phyloP scores from a whole-genome alignment of 768 basidiomycete genomes.

The Boletus pseudopeckii region DNA sequence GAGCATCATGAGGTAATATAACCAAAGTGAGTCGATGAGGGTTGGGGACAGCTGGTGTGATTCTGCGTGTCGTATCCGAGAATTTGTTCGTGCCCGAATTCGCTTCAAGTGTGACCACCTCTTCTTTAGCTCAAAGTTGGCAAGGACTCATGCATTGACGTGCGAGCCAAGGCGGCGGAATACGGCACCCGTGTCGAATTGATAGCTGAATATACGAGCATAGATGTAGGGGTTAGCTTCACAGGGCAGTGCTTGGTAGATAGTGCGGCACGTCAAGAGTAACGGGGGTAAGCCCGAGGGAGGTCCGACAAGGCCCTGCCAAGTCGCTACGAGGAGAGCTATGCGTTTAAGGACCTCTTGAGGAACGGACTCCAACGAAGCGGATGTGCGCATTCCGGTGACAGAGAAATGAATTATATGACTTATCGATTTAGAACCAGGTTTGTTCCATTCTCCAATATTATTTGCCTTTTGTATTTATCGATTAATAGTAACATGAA shows the following conservation, averaged over 20 bases:
- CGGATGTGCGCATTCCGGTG: constrained; percentile 11
- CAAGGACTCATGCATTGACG: constrained; percentile 40
- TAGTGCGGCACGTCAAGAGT: constrained; percentile 45
- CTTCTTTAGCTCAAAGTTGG: constrained; percentile 60
- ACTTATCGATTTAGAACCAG: no score
- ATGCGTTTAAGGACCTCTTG: constrained; percentile 79
- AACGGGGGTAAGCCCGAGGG: constrained; percentile 58
- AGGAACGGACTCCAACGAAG: constrained; percentile 52
- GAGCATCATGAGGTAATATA: constrained; percentile 72
- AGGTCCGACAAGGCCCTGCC: constrained; percentile 50
- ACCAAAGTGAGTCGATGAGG: constrained; percentile 50
- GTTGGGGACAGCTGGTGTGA: constrained; percentile 20
- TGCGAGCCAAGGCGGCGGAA: constrained; percentile 47
- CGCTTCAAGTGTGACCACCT: constrained; percentile 57
- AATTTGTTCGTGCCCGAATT: constrained; percentile 41
- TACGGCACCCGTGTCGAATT: constrained; percentile 61
- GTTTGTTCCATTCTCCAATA: not conserved
- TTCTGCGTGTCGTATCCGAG: constrained; percentile 17
- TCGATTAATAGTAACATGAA: not conserved
- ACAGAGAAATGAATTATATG: no score
- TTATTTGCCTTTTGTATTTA: not conserved
- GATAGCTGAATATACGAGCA: constrained; percentile 59
- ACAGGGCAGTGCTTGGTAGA: constrained; percentile 50
- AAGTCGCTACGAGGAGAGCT: constrained; percentile 59
- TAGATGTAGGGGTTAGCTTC: constrained; percentile 65